Conservation (phyloP, 805 yeast species). For the Sugiyamaella valdiviana region DNA sequence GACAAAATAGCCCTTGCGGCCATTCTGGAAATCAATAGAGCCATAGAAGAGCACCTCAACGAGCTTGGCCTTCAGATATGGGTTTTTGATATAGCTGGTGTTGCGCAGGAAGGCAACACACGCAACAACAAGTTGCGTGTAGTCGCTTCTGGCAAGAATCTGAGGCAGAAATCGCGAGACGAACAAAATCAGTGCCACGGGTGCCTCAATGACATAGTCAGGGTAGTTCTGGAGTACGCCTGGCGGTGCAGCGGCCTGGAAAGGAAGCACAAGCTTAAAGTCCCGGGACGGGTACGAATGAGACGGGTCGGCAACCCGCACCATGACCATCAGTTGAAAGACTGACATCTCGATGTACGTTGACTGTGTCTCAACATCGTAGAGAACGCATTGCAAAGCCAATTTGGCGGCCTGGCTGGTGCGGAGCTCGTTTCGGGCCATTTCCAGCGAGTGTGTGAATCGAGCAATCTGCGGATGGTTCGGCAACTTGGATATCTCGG, state of each 20-base stretch:
- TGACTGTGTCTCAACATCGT: conserved; percentile 49
- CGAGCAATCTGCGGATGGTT: conserved; percentile 11
- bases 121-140: conserved; percentile 54
- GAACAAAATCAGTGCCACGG: conserved; percentile 51
- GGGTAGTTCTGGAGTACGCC: conserved; percentile 78
- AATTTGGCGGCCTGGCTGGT: conserved; percentile 42
- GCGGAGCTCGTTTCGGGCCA: conserved; percentile 40
- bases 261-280: conserved; percentile 11
- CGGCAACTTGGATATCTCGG: conserved; percentile 31
- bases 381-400: conserved; percentile 58
- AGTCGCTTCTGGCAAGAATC: conserved; percentile 43
- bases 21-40: conserved; percentile 38
- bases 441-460: conserved; percentile 32
- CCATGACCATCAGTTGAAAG: conserved; percentile 68
- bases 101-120: conserved; percentile 71
- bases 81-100: conserved; percentile 63
- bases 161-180: conserved; percentile 46
- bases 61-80: conserved; percentile 81
- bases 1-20: conserved; percentile 57
- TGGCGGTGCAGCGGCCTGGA: conserved; percentile 6
- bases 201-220: conserved; percentile 78
- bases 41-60: conserved; percentile 79
- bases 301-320: conserved; percentile 64
- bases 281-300: conserved; percentile 35
- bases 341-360: conserved; percentile 71